Conservation (phyloP, 805 yeast genomes). For the Teunomyces aglyptinius region DNA sequence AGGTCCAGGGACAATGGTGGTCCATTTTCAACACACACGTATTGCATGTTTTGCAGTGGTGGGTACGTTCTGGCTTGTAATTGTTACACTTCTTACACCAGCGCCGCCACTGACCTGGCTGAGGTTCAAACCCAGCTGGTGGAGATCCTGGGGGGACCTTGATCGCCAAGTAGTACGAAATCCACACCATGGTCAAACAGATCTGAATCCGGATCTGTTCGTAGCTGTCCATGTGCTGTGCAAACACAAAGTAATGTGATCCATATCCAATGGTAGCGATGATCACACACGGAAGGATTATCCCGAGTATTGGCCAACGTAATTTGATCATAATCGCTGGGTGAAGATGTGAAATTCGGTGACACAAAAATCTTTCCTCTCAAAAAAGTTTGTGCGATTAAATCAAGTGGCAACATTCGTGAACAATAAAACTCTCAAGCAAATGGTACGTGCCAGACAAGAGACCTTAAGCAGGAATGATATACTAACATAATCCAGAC, state of each 20-base stretch:
- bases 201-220: constrained; percentile 49
- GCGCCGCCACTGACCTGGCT: constrained; percentile 53
- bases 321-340: constrained; percentile 11
- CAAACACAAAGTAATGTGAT: constrained; percentile 56
- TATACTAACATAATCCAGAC: constrained; percentile 43
- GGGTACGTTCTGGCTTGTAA: constrained; percentile 80
- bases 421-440: constrained; percentile 1
- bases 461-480: no score
- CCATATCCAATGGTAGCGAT: constrained; percentile 62
- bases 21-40: constrained; percentile 85
- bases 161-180: constrained; percentile 73
- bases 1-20: constrained; percentile 92
- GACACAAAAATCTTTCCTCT: constrained; percentile 7
- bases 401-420: neutral
- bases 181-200: constrained; percentile 59
- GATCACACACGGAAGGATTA: constrained; percentile 55
- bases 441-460: constrained; percentile 8
- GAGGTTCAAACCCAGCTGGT: constrained; percentile 45
- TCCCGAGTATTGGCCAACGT: constrained; percentile 17
- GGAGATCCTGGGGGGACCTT: constrained; percentile 66
- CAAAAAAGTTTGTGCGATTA: constrained; percentile 3
- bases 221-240: constrained; percentile 34
- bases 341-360: neutral
- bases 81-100: constrained; percentile 72
- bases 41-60: constrained; percentile 81